Evolutionary conservation across 2,329 filamentous ascomycete genomes (phyloP), one percentile per base, ranked within the genome.

Genomic region (Penicillium brasilianum): DNA sequence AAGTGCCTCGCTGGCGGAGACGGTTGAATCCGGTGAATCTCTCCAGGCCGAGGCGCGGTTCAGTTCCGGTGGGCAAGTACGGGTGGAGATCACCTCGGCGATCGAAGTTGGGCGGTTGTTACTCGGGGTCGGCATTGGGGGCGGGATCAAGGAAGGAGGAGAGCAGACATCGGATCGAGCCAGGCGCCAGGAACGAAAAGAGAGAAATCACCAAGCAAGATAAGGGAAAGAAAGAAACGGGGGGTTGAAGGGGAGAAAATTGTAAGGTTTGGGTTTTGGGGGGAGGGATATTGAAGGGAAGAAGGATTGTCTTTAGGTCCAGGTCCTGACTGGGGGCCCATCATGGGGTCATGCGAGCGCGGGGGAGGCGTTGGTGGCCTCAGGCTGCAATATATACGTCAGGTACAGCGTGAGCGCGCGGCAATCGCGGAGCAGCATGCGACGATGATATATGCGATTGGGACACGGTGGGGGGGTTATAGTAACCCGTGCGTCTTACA

Each of bases 71-170:
- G 82, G 82, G 72, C 82, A 84, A 62, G 80, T 73, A 70, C 77
- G 82, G 70, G 75, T 72, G 66, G 79, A 76, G 68, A 78, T 70
- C 63, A 75, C 74, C 70, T 78, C 78, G 72, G 73, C 75, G 75
- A 79, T 79, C 71, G 77, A 77, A 66, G 75, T 74, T 69, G 79
- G 73, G 55, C 70, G 71, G 74, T 72, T 78, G 77, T 76, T 69
- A 73, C 76, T 80, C 68, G 78, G 79, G 59, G 81, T 83, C 71
- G 82, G 82, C 82, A 84, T 84, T 75, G 74, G 78, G 74, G 60
- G 73, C 71, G 69, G 69, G 72, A 72, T 77, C 63, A 78, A 66
- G 60, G 65, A 64, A 66, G 51, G 41, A 65, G 55, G 52, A 67
- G 66, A 68, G 68, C 68, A 71, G 68, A 74, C 75, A 78, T 77